Base-by-base conservation (phyloP, 2,329 filamentous ascomycete genomes). In the Aschersonia sp. region DNA sequence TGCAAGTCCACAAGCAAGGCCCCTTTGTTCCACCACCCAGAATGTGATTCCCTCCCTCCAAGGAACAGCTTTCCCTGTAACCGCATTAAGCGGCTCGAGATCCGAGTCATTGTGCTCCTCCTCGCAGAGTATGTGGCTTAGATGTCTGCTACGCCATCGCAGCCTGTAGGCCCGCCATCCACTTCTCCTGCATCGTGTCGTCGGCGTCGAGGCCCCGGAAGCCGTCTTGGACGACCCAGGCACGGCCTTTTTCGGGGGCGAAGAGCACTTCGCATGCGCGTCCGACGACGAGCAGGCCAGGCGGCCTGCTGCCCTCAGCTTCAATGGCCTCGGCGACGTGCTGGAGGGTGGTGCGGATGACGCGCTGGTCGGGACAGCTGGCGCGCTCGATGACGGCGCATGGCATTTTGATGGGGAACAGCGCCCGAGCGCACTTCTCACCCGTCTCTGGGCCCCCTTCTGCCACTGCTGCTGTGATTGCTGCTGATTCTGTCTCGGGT, bases 371-470 rank as follows among this genome's bases (percentile, higher is more conserved):
- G 0, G 87, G 84, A 60, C 92, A 98, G 51, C 86, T 94, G 5
- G 92, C 92, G 37, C 92, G 76, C 66, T 98, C 92, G 48, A 98
- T 76, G 9, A 98, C 89, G 1, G 90, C 89, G 58, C 90, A 95
- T 0, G 90, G 88, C 1, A 88, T 92, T n/a, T 68, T 65, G 35
- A 64, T 65, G 0, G 90, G 90, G 81, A 87, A 95, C 1, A 79
- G 58, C 2, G 51, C 53, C 48, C 70, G 63, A 9, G 54, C 47
- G 45, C 51, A 50, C 5, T 55, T 22, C 22, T 22, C 22, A 22
- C 22, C 22, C 3, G 2, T 22, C 22, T 22, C 2, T 22, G 22
- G 22, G 2, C 22, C 22, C 22, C 22, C 51, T 35, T 52, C 11
- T 4, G 35, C 9, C 8, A 39, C 35, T 9, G 12, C 2, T 12